Evolutionary conservation across 1,284 basidiomycete species (phyloP).

Genomic region (Caloboletus inedulis): DNA sequence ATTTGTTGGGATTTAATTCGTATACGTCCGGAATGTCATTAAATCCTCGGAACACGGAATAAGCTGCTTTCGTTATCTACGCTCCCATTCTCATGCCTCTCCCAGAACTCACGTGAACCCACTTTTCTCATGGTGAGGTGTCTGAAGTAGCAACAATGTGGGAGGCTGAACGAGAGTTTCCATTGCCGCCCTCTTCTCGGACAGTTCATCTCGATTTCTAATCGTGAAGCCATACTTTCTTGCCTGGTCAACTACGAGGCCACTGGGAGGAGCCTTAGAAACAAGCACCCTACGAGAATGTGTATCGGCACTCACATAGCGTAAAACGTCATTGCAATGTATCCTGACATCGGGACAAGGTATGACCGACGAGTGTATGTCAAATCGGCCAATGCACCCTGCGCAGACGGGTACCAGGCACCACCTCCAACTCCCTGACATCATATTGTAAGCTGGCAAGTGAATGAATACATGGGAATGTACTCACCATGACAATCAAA

Average conservation of each 20-base stretch:
- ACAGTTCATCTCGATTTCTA: conserved; percentile 44
- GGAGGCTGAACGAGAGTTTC: not conserved
- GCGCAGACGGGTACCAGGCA: conserved; percentile 72
- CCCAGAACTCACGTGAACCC: conserved; percentile 5
- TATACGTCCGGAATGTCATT: conserved; percentile 1
- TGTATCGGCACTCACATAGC: conserved; percentile 45
- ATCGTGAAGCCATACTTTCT: conserved; percentile 48
- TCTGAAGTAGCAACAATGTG: conserved; percentile 1
- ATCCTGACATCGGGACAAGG: conserved; percentile 58
- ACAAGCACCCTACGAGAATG: not conserved
- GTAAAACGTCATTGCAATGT: conserved; percentile 55
- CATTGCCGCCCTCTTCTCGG: conserved; percentile 16
- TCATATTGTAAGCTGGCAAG: conserved; percentile 2
- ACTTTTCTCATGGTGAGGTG: conserved; percentile 8
- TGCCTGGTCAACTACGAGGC: conserved; percentile 52
- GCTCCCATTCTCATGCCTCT: not conserved
- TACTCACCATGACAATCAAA: conserved; percentile 57
- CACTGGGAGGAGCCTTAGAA: conserved; percentile 33
- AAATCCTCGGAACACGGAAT: conserved; percentile 3
- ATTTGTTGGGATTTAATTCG: conserved; percentile 21
- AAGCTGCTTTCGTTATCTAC: conserved; percentile 1
- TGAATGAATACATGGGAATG: conserved; percentile 3
- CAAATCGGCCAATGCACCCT: conserved; percentile 63
- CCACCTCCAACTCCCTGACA: conserved; percentile 65
- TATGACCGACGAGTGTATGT: conserved; percentile 53